phyloP scores from a whole-genome alignment of 495 filamentous ascomycete genomes.

The Aspergillus cristatus region DNA sequence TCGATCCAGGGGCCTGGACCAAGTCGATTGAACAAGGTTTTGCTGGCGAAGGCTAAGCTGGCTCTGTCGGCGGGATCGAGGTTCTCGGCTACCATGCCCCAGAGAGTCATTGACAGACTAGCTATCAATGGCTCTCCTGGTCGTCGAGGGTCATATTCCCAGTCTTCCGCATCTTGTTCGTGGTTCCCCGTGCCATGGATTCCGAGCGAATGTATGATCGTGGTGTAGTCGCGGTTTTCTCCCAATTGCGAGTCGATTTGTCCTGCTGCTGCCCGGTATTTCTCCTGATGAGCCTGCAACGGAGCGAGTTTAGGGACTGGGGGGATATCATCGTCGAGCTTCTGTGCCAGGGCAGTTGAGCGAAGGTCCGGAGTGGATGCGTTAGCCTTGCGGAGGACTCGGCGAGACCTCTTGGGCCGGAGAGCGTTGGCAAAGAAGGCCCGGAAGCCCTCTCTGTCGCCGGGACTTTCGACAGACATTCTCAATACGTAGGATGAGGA shows the following conservation, averaged over 20 bases:
- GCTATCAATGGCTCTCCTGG: slow-evolving; percentile 37
- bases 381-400: slow-evolving; percentile 34
- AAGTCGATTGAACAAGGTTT: slow-evolving; percentile 33
- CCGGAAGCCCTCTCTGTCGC: slow-evolving; percentile 25
- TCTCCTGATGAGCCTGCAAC: slow-evolving; percentile 29
- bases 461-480: slow-evolving; percentile 30
- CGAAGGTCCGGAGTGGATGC: slow-evolving; percentile 25
- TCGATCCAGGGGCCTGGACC: slow-evolving; percentile 21
- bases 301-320: slow-evolving; percentile 30
- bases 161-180: slow-evolving; percentile 9
- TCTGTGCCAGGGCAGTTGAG: slow-evolving; percentile 15
- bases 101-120: slow-evolving; percentile 34
- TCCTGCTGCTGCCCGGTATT: slow-evolving; percentile 23
- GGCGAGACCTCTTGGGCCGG: slow-evolving; percentile 38
- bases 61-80: slow-evolving; percentile 37
- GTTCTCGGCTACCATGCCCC: slow-evolving; percentile 30
- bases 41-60: slow-evolving; percentile 37
- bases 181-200: slow-evolving; percentile 26
- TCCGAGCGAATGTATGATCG: slow-evolving; percentile 38
- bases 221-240: slow-evolving; percentile 38
- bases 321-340: slow-evolving; percentile 19
- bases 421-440: slow-evolving; percentile 28
- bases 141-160: slow-evolving; percentile 15
- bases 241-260: slow-evolving; percentile 39
- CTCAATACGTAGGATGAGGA: slow-evolving; percentile 2